phyloP scores from a whole-genome alignment of 2,329 filamentous ascomycete genomes.

The Cladophialophora chaetospira region DNA sequence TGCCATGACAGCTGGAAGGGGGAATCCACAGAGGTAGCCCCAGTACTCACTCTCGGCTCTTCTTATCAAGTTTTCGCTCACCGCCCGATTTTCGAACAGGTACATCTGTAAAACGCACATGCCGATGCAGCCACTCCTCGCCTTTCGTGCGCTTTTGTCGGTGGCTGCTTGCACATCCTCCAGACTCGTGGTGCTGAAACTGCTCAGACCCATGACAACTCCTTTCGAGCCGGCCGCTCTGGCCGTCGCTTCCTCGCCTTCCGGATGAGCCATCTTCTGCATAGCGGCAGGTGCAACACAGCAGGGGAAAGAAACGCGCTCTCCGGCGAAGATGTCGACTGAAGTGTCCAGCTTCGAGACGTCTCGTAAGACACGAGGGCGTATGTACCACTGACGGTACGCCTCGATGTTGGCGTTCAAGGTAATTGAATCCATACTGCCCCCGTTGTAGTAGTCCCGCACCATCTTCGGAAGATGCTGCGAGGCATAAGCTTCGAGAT shows the following conservation, averaged over 20 bases:
- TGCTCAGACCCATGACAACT: constrained; percentile 48
- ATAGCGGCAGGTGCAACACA: constrained; percentile 53
- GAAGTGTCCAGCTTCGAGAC: constrained; percentile 44
- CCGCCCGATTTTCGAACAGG: constrained; percentile 50
- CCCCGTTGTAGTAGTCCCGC: constrained; percentile 56
- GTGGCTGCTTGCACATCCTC: constrained; percentile 47
- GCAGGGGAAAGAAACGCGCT: neutral
- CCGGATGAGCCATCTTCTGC: constrained; percentile 52
- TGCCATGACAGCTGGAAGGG: too few relatives aligned
- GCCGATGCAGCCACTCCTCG: too few relatives aligned
- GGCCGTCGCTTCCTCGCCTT: constrained; percentile 52
- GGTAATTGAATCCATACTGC: constrained; percentile 43
- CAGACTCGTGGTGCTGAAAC: constrained; percentile 44
- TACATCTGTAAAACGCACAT: constrained; percentile 54
- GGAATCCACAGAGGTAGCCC: too few relatives aligned
- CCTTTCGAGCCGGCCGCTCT: constrained; percentile 44
- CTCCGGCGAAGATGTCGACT: constrained; percentile 46
- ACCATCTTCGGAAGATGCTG: constrained; percentile 35
- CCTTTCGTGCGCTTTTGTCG: constrained; percentile 35
- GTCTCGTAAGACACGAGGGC: constrained; percentile 43
- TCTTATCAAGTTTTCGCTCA: constrained; percentile 41
- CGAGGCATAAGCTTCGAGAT: constrained; percentile 43
- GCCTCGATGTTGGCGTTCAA: constrained; percentile 31
- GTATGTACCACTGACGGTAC: constrained; percentile 40
- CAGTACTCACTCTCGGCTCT: constrained; percentile 38